Evolutionary conservation across 1,284 basidiomycete genomes (phyloP), one percentile per base, ranked within the genome.

Genomic region (Lignosus rhinocerotis): DNA sequence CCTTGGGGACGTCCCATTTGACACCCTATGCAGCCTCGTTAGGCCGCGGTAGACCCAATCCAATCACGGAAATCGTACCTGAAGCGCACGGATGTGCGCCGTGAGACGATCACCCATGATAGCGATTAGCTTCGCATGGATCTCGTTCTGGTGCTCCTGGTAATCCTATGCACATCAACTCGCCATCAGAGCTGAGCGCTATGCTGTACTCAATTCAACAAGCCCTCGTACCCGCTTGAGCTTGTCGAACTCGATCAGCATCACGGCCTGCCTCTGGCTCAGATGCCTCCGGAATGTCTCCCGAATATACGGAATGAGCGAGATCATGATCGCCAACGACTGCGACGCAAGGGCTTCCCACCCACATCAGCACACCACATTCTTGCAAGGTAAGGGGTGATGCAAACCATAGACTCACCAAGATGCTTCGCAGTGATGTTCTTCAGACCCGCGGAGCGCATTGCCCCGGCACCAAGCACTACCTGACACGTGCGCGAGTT

Each of bases 351-450:
- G 84, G 34, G 96, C 94, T 93, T 72, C 17, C 36, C n/a, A 30
- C 32, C 10, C 34, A 41, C 42, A 21, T 21, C 55, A 66, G 19
- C 36, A 51, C 45, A 58, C 38, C 51, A 51, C 48, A 39, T 30
- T 6, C 38, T 14, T 33, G 16, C 14, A 21, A 38, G 17, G 62
- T 52, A 50, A 55, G 51, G 6, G 36, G 10, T 21, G 9, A 6
- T n/a, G 2, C n/a, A 41, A 25, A 17, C 16, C 2, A 43, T 9
- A 4, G 33, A 74, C 82, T 53, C 59, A 94, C 93, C 93, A 25
- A 98, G 82, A 78, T 99, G 96, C 72, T 96, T 98, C 33, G 97
- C 96, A 0, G 96, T 98, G 71, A 99, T 99, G 73, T 98, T 98
- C 75, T 95, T 98, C 66, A 99, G 76, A 7, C 96, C 96, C 1